Evolutionary conservation across 345 rosid genomes (phyloP).

Genomic region (Streptanthus diversifolius): DNA sequence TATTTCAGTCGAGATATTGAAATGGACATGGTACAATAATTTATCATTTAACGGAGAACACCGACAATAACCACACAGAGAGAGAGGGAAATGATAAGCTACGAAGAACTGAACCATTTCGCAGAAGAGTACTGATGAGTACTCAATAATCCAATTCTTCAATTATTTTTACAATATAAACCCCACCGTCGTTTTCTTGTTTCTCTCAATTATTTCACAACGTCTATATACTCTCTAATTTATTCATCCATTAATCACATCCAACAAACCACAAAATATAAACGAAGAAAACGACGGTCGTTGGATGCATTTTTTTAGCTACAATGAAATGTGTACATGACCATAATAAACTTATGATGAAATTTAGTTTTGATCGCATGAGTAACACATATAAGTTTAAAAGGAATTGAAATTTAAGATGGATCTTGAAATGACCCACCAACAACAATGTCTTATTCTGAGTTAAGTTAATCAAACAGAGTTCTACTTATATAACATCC

Average conservation of each 20-base stretch:
- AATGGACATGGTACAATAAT: neutral
- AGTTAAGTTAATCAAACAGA: slow-evolving; percentile 24
- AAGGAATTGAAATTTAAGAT: slow-evolving; percentile 5
- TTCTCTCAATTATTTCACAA: slow-evolving; percentile 35
- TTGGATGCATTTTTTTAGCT: neutral
- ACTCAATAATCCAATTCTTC: slow-evolving; percentile 25
- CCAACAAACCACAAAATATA: slow-evolving; percentile 6
- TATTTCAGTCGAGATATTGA: slow-evolving; percentile 2
- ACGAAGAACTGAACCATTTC: slow-evolving; percentile 24
- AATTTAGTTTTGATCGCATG: neutral
- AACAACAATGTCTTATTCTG: slow-evolving; percentile 21
- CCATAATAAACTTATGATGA: neutral
- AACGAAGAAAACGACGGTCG: neutral
- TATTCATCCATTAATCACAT: neutral
- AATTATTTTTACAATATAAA: slow-evolving; percentile 19
- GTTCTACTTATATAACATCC: neutral
- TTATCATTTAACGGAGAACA: slow-evolving; percentile 11
- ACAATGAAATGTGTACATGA: neutral
- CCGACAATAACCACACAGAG: slow-evolving; percentile 22
- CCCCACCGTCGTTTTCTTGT: slow-evolving; percentile 35
- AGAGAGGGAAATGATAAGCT: slow-evolving; percentile 19
- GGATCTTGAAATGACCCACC: slow-evolving; percentile 13
- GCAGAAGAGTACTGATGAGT: slow-evolving; percentile 25
- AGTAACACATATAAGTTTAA: neutral
- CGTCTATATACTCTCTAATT: slow-evolving; percentile 7